phyloP scores from a whole-genome alignment of 768 basidiomycete species.

The Cystofilobasidium capitatum region DNA sequence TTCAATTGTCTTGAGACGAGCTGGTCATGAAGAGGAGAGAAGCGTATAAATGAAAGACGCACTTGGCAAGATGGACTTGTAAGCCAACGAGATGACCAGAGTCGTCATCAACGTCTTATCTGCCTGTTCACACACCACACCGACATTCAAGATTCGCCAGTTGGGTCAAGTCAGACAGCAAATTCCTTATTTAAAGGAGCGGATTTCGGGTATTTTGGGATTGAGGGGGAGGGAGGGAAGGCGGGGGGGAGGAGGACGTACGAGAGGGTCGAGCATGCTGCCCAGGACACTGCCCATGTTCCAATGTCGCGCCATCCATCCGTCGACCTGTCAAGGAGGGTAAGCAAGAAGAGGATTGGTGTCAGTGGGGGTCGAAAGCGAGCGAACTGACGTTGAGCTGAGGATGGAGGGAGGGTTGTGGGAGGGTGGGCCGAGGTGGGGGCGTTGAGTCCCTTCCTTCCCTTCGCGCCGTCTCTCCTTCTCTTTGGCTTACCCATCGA shows the following conservation, averaged over 20 bases:
- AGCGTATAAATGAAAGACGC: slow-evolving; percentile 34
- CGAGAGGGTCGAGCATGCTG: slow-evolving; percentile 84
- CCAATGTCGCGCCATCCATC: slow-evolving; percentile 75
- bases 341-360: background rate
- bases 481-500: no score
- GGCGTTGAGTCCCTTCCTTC: no score
- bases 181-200: background rate
- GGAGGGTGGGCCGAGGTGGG: no score
- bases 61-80: slow-evolving; percentile 78
- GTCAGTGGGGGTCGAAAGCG: background rate
- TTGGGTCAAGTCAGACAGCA: background rate
- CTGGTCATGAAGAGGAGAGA: background rate
- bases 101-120: slow-evolving; percentile 96
- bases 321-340: slow-evolving; percentile 59
- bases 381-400: background rate
- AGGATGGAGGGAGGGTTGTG: no score
- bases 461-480: background rate
- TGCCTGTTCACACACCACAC: slow-evolving; percentile 41
- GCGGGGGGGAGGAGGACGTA: background rate
- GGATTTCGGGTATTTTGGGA: background rate
- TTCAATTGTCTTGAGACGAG: background rate
- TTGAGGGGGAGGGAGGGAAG: no score
- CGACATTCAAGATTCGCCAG: background rate
- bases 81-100: slow-evolving; percentile 70
- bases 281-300: slow-evolving; percentile 87